These are phyloP conservation scores for Purpureocillium takamizusanense DNA, from an alignment of 2,329 filamentous ascomycete genomes.

Conservation along the genomic window DNA sequence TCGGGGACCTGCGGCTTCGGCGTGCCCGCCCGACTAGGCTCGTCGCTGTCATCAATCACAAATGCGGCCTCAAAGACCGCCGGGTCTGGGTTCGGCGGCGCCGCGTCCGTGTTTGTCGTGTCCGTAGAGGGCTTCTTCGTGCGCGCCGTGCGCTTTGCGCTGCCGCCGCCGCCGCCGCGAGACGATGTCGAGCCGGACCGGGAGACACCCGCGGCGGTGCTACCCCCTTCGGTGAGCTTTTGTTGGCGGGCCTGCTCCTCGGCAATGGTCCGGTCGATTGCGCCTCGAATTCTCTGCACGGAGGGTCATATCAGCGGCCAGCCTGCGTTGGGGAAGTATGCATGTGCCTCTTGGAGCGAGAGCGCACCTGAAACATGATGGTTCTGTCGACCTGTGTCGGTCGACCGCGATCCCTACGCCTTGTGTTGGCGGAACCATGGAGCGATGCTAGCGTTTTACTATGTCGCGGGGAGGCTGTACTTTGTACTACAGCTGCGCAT, in stretches of 20 bases:
- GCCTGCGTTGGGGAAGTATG: too few species aligned
- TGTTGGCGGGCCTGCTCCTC: constrained; percentile 82
- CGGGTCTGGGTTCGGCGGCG: constrained; percentile 59
- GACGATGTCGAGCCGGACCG: constrained; percentile 26
- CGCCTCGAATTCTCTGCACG: constrained; percentile 68
- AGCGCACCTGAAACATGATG: constrained; percentile 21
- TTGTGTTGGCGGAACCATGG: too few species aligned
- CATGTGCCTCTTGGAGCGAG: too few species aligned
- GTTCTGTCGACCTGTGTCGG: not conserved
- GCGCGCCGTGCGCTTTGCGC: constrained; percentile 18
- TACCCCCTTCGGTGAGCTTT: constrained; percentile 32
- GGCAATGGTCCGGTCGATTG: constrained; percentile 78
- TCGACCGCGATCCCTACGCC: not conserved
- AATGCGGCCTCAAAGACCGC: constrained; percentile 83
- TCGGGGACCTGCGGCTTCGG: constrained; percentile 35
- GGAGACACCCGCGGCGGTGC: constrained; percentile 24
- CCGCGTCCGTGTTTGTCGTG: constrained; percentile 30
- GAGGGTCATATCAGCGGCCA: too few species aligned
- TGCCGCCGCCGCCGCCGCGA: constrained; percentile 26
- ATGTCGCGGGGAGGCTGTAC: too few species aligned
- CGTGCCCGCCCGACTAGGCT: constrained; percentile 51
- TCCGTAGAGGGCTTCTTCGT: constrained; percentile 29
- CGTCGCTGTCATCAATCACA: constrained; percentile 75
- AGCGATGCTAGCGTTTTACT: too few species aligned
- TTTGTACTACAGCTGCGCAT: not conserved